A percentile compares a stretch with the other conserved stretches of the same genome.
phyloP scores from a whole-genome alignment of 2,329 filamentous ascomycete species.

The Aspergillus alliaceus region DNA sequence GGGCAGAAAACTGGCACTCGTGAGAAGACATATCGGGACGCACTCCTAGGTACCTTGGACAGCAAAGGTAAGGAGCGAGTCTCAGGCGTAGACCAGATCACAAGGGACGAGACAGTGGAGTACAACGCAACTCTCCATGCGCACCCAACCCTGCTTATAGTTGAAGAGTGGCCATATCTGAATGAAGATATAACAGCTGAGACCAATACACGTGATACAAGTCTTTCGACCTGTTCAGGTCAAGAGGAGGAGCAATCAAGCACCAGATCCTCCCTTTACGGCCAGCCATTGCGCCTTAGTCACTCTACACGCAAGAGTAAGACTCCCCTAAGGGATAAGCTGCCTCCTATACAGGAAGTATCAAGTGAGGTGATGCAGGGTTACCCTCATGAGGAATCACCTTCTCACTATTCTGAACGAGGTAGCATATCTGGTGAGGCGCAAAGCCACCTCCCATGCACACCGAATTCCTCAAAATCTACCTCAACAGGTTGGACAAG shows the following conservation, averaged over 20 bases:
- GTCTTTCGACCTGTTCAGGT: neutral
- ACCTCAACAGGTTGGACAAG: conserved; percentile 10
- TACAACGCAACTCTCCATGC: neutral
- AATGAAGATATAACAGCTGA: neutral
- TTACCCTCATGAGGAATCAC: neutral
- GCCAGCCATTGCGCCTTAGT: neutral
- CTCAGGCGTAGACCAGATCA: neutral
- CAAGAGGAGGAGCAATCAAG: neutral
- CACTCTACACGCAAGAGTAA: neutral
- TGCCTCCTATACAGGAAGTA: conserved; percentile 12
- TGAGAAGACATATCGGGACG: neutral
- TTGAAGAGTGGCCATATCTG: neutral
- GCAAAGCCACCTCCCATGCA: conserved; percentile 1
- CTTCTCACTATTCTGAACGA: neutral
- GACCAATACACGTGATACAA: neutral
- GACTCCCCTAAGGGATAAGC: conserved; percentile 7
- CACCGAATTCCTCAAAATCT: conserved; percentile 11
- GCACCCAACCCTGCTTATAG: neutral
- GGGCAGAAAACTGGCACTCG: neutral
- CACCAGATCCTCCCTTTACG: neutral
- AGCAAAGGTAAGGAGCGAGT: conserved; percentile 1
- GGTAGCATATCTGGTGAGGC: neutral
- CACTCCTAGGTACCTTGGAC: neutral
- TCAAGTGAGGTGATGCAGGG: neutral
- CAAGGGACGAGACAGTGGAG: neutral